phyloP scores from a whole-genome alignment of 305 asterid species.

The Solanum hybrid region DNA sequence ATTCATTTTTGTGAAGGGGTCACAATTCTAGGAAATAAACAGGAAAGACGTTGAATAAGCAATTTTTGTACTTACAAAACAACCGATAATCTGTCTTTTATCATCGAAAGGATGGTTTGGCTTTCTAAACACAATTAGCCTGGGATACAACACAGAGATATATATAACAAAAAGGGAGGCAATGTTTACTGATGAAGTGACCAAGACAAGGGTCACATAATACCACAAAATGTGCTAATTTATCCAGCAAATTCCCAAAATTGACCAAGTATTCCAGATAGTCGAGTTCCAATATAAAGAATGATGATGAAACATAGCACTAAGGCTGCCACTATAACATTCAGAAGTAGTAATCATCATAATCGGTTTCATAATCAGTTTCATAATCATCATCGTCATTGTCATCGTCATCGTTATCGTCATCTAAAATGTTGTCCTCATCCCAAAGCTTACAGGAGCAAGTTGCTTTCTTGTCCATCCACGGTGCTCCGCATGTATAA shows the following conservation, averaged over 20 bases:
- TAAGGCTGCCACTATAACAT: neutral
- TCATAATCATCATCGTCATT: slow-evolving; percentile 7
- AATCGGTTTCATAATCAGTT: slow-evolving; percentile 11
- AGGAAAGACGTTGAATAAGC: neutral
- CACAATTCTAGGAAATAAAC: neutral
- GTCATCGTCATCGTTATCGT: slow-evolving; percentile 7
- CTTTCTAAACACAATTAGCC: neutral
- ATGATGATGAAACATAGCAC: neutral
- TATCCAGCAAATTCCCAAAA: neutral
- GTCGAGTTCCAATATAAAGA: neutral
- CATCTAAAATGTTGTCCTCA: slow-evolving; percentile 33
- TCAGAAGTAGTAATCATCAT: slow-evolving; percentile 7
- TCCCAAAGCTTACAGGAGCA: slow-evolving; percentile 71
- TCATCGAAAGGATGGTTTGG: neutral
- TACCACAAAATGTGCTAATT: neutral
- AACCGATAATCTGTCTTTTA: neutral
- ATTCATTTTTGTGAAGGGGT: neutral
- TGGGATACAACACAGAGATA: neutral
- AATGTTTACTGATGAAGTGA: neutral
- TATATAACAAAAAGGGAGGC: neutral
- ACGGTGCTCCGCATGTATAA: slow-evolving; percentile 71
- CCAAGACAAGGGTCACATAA: neutral
- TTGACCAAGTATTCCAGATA: neutral
- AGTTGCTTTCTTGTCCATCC: slow-evolving; percentile 50
- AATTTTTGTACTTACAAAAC: neutral